phyloP scores from a whole-genome alignment of 73 alveolate genomes.

The Stentor coeruleus region DNA sequence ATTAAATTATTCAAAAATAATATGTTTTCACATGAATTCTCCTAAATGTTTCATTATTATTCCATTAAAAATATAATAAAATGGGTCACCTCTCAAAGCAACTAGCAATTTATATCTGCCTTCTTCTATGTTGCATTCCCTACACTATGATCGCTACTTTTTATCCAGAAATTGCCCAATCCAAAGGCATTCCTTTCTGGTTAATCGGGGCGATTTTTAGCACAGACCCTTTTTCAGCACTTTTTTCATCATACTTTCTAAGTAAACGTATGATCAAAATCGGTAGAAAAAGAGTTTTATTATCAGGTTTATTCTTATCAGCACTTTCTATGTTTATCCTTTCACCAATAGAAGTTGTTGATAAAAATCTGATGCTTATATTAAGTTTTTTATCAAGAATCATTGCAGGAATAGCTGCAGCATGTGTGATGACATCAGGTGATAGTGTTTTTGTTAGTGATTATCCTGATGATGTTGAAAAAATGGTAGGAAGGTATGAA shows the following conservation, averaged over 20 bases:
- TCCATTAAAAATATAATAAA: no score
- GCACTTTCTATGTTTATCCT: background rate
- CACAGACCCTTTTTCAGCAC: background rate
- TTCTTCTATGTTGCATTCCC: background rate
- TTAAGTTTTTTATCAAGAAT: background rate
- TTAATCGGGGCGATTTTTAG: background rate
- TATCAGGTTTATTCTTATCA: background rate
- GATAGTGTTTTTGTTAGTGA: background rate
- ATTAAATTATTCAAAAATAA: no score
- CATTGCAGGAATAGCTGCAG: background rate
- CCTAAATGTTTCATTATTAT: no score
- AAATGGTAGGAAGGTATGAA: background rate
- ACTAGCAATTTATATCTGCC: background rate
- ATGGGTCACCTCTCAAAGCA: background rate
- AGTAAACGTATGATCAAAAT: background rate
- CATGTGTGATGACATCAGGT: conserved; percentile 2
- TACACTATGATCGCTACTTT: background rate
- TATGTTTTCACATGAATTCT: no score
- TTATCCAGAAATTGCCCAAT: background rate
- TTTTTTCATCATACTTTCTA: background rate
- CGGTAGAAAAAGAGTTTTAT: background rate
- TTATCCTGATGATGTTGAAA: background rate
- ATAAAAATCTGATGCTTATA: background rate
- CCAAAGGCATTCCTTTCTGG: conserved; percentile 9
- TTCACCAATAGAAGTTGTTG: background rate